Base-by-base conservation (phyloP, 257 asterid species). In the Nicotiana attenuata region DNA sequence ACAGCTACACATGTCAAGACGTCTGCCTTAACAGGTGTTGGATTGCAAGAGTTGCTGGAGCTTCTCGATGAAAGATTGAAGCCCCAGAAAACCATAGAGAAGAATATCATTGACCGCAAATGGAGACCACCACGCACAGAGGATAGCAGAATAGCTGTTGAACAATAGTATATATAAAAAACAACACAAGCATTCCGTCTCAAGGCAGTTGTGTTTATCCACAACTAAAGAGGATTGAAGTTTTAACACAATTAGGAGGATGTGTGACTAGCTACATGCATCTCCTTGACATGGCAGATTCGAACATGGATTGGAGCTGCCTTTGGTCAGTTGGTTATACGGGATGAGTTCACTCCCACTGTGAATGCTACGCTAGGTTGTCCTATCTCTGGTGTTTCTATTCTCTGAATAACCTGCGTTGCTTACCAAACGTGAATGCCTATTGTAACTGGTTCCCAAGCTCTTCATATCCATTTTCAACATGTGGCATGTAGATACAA, bases 41-140 rank as follows among this genome's bases (percentile, higher is more conserved):
- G 99, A 63, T 83, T 96, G 83, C 97, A 93, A 82, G 93, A 94
- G 85, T 86, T 96, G 92, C 91, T 96, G 24, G 88, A 89, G 85
- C 81, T 89, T 41, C 86, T 96, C 9, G 99, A 96, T 63, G 90
- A 91, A 65, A 94, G 88, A 90, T 53, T 92, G 81, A 87, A 84
- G 77, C 76, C 83, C 52, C 66, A 55, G 81, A 84, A 71, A 22
- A 88, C 84, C 68, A 80, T 83, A 1, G 93, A 90, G 83, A 84
- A 88, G 81, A 83, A 85, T 82, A 80, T 94, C 66, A 91, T 89
- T 82, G 85, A 91, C 71, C 90, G 91, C 5, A 96, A 96, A 85
- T 96, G 99, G 99, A 89, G 98, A 88, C 98, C 98, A 0, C 92
- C 95, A 9, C 90, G 89, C 60, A n/a, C 77, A 56, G 93, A 90